A percentile compares a stretch with the other conserved stretches of the same genome.
phyloP scores from a whole-genome alignment of 1,139 yeast species.

The Pichia terricola region DNA sequence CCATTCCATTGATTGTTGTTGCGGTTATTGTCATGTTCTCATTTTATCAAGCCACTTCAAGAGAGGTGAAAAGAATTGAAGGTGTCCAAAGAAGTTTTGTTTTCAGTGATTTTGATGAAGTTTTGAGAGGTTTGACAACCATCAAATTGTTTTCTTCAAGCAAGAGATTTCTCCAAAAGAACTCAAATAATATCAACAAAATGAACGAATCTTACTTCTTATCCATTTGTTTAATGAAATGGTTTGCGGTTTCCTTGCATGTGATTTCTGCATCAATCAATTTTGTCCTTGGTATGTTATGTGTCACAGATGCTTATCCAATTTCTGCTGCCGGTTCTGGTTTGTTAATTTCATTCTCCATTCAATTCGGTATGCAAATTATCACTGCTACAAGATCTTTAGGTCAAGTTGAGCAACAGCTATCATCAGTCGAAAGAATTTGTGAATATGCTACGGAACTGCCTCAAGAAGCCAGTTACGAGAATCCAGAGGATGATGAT shows the following conservation, averaged over 20 bases:
- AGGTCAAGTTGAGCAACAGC: slow-evolving; percentile 50
- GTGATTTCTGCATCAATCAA: slow-evolving; percentile 31
- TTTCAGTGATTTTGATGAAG: slow-evolving; percentile 53
- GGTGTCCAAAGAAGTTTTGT: slow-evolving; percentile 54
- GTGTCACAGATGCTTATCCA: slow-evolving; percentile 36
- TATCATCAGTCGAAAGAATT: slow-evolving; percentile 45
- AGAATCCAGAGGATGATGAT: slow-evolving; percentile 31
- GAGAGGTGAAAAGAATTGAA: slow-evolving; percentile 57
- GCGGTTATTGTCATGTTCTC: slow-evolving; percentile 32
- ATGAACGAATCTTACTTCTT: slow-evolving; percentile 51
- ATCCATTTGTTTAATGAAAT: slow-evolving; percentile 47
- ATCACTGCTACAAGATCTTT: slow-evolving; percentile 41
- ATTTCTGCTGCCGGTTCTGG: slow-evolving; percentile 44
- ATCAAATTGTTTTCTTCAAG: slow-evolving; percentile 41
- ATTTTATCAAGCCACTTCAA: slow-evolving; percentile 49
- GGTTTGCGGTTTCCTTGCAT: slow-evolving; percentile 47
- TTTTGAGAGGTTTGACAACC: slow-evolving; percentile 46
- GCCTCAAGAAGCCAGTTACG: slow-evolving; percentile 50
- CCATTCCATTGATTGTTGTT: slow-evolving; percentile 31
- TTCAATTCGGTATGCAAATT: slow-evolving; percentile 45
- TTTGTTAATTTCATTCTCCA: slow-evolving; percentile 38
- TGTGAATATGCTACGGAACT: slow-evolving; percentile 61
- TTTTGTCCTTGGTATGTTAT: slow-evolving; percentile 35
- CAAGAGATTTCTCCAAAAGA: slow-evolving; percentile 33
- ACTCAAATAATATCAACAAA: slow-evolving; percentile 32